Conservation (phyloP, 139 green algal species). For the Desmodesmus armatus region DNA sequence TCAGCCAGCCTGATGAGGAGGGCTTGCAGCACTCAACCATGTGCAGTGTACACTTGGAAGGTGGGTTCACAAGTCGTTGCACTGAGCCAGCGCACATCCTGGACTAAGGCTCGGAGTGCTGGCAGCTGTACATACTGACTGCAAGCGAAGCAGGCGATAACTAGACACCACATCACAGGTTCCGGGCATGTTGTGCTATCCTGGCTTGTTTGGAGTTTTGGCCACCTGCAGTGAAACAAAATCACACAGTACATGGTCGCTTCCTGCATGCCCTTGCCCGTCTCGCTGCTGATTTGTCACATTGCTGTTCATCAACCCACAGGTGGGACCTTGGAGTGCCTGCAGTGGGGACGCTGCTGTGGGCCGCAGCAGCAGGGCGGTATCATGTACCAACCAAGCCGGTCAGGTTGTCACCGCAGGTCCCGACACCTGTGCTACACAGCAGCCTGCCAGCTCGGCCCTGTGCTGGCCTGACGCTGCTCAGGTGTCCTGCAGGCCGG, state of each 20-base stretch:
- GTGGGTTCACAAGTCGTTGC: slow-evolving; percentile 8
- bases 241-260: too few relatives aligned
- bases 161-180: too few relatives aligned
- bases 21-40: slow-evolving; percentile 20
- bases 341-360: slow-evolving; percentile 33
- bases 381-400: background rate
- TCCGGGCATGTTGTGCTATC: background rate
- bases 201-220: too few relatives aligned
- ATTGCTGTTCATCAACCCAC: too few relatives aligned
- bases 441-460: background rate
- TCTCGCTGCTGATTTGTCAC: too few relatives aligned
- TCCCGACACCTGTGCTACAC: background rate
- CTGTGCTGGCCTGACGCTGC: background rate
- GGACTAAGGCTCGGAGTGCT: too few relatives aligned
- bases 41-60: slow-evolving; percentile 43
- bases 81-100: too few relatives aligned
- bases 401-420: background rate
- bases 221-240: too few relatives aligned
- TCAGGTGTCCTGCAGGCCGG: slow-evolving; percentile 6
- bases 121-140: too few relatives aligned
- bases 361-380: slow-evolving; percentile 6
- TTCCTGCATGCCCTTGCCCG: too few relatives aligned
- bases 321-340: slow-evolving; percentile 43
- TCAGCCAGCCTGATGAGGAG: slow-evolving; percentile 9
- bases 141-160: background rate